Evolutionary conservation across 169 alveolate species (phyloP), one percentile per base, ranked within the genome.

Genomic region (Cryptosporidium ryanae): DNA sequence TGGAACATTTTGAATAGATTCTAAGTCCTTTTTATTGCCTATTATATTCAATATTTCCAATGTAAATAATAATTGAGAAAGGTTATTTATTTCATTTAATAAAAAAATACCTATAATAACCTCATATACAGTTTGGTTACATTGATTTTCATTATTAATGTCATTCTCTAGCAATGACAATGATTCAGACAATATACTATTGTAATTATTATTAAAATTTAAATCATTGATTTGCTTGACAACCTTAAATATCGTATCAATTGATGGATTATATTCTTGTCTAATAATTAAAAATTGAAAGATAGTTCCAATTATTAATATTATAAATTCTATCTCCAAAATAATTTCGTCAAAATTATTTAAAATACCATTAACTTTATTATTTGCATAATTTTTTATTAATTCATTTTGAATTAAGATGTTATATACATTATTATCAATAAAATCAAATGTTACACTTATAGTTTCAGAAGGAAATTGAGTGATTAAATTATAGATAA

Each of bases 211-310:
- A 5, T 44, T 32, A 6, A 1, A 5, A n/a, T 70, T 18, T 18
- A 3, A 25, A 18, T 54, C 50, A 15, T 43, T 59, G 12, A 76
- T 59, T 4, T 32, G 43, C 1, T 43, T 38, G 18, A 61, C 15
- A 18, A 76, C 64, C 21, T 34, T 44, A 15, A 8, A 43, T 10
- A 61, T 76, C 13, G 21, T n/a, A 17, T 61, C 87, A 13, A 61
- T 57, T 7, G 68, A 55, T 25, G 87, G 87, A 23, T 61, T 43
- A 46, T 76, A 76, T 34, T 76, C 87, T 6, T 76, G 87, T 21
- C 87, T 32, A 18, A 76, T 34, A 29, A 76, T 76, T 32, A 76
- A 31, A 46, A 76, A 76, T 65, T 76, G 87, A 52, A 59, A 76
- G 17, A 76, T 12, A 13, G 87, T 76, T n/a, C 87, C 87, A 31